Base-by-base conservation (phyloP, 208 protist species). In the Acanthamoeba polyphaga region DNA sequence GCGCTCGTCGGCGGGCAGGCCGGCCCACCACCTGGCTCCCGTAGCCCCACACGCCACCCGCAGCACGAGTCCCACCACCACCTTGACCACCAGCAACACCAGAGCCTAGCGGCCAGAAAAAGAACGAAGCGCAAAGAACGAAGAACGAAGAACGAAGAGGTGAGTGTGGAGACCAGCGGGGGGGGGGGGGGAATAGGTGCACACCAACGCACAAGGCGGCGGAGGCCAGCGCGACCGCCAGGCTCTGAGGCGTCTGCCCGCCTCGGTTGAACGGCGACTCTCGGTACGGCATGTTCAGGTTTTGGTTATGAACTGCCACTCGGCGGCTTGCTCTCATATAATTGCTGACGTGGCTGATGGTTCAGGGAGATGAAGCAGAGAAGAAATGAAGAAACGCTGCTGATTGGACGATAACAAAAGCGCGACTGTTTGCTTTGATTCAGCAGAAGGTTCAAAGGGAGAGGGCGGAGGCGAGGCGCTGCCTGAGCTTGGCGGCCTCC, bases 401-500 rank as follows among this genome's bases (percentile, higher is more conserved):
- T 27, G 60, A 66, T 66, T 27, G 15, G 15, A 66, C 6, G 15
- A n/a, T 15, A 64, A 64, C 46, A 12, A 12, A 12, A 49, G 34
- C 34, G 34, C 34, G 34, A 49, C 38, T 43, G 46, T 12, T 49
- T 49, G 46, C 12, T 9, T 13, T 49, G 3, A 49, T 49, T 5
- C 46, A 49, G 46, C 46, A 49, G 9, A 49, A 49, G 49, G 49
- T 51, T 51, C 49, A 51, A 51, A 51, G 49, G 49, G 49, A 84
- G 43, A 84, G 34, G 38, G 74, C n/a, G 38, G 74, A 43, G 32
- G 74, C 74, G 34, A 84, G 43, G 43, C 74, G 74, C 74, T 84
- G 74, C 74, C 74, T 43, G 34, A 84, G 74, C 34, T 51, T 43
- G 43, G 74, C 38, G 29, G 74, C 43, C 74, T 84, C 34, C 74